These are phyloP conservation scores for Odontarrhena argentea DNA, from an alignment of 345 rosid genomes.

Conservation along the genomic window DNA sequence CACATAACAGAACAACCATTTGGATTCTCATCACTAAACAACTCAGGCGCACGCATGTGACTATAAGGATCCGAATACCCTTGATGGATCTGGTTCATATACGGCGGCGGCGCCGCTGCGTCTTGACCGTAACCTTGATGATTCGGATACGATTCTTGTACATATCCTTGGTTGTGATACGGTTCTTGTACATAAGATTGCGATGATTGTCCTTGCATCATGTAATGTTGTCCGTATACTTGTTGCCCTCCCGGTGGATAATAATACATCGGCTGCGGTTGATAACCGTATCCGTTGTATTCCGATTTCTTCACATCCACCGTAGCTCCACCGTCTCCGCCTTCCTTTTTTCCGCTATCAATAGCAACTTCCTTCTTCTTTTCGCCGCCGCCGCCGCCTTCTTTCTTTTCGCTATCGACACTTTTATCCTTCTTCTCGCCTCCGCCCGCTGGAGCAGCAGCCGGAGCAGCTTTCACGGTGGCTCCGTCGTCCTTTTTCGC, in stretches of 20 bases:
- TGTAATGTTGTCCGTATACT: constrained; percentile 43
- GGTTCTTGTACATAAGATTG: constrained; percentile 44
- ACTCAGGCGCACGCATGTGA: constrained; percentile 57
- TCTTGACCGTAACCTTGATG: constrained; percentile 39
- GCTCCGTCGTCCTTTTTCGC: constrained; percentile 46
- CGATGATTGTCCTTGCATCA: constrained; percentile 42
- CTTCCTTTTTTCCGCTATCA: constrained; percentile 21
- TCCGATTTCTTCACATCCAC: constrained; percentile 61
- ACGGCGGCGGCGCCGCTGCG: constrained; percentile 11
- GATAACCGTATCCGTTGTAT: constrained; percentile 43
- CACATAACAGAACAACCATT: constrained; percentile 79
- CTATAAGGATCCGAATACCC: constrained; percentile 46
- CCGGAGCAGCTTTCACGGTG: neutral
- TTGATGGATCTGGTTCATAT: constrained; percentile 40
- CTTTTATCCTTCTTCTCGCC: constrained; percentile 45
- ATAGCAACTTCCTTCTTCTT: constrained; percentile 41
- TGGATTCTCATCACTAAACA: constrained; percentile 96
- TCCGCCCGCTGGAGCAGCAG: constrained; percentile 34
- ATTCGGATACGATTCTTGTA: constrained; percentile 32
- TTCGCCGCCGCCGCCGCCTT: constrained; percentile 31
- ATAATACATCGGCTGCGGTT: constrained; percentile 52
- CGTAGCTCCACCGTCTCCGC: constrained; percentile 44
- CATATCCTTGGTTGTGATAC: constrained; percentile 41
- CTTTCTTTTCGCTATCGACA: constrained; percentile 37
- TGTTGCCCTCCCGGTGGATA: constrained; percentile 42